Evolutionary conservation across 1,139 yeast species (phyloP), one percentile per base, ranked within the genome.

Genomic region (Kodamaea sp.): DNA sequence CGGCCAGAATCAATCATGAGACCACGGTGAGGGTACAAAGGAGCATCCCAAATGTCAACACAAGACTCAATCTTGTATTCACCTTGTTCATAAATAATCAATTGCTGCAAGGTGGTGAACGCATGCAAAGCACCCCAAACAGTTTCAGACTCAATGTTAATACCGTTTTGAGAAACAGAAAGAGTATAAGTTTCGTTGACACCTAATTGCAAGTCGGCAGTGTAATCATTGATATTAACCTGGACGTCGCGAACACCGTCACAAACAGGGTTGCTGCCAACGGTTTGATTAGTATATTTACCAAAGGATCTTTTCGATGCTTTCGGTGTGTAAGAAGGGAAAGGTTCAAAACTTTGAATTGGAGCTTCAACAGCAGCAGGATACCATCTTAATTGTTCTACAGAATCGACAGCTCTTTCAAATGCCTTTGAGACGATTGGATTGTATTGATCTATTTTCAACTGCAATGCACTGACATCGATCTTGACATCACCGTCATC

Each of bases 121-220:
- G 70, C 75, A 47, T 71, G 68, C 34, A 73, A 53, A 1, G 70
- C 71, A 4, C 78, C 79, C 75, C 76, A 73, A 6, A 58, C 45
- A 1, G 75, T 72, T 7, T 45, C 51, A 7, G 75, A 62, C 3
- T 40, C 41, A 31, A 73, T 62, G 1, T 35, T 32, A 23, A 72
- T 52, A 11, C 40, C 39, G 22, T 41, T 29, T 2, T 37, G 29
- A 8, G 38, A 37, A 5, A 61, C 49, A 2, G 42, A 39, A 36
- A 71, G 48, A n/a, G 50, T 41, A 48, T 70, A 72, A 3, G 68
- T 55, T 50, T 72, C 77, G 46, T 70, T 63, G 12, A 70, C 73
- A 4, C 70, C 73, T 29, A 62, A 52, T 46, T 67, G 72, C 36
- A 71, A 52, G 27, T 56, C 63, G 7, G 65, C 63, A 11, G 52